Percentiles rank a stretch among this genome's conserved stretches.
phyloP scores from a whole-genome alignment of 1,139 yeast species.

The Candida neerlandica region DNA sequence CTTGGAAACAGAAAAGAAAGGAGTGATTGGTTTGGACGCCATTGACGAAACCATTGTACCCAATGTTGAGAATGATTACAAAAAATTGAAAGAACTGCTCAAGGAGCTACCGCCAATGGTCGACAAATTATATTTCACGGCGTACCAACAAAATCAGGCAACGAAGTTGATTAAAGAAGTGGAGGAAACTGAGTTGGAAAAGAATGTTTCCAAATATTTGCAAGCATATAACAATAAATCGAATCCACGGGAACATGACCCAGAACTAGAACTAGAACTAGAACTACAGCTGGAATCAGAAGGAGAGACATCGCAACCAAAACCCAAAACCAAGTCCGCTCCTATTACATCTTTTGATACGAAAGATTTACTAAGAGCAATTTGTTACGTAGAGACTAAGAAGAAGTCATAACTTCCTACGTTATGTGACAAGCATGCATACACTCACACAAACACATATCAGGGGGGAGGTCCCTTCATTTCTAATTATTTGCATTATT shows the following conservation, averaged over 20 bases:
- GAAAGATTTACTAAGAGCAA: conserved; percentile 24
- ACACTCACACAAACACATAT: neutral
- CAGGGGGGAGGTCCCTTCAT: neutral
- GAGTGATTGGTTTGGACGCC: conserved; percentile 9
- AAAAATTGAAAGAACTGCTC: conserved; percentile 20
- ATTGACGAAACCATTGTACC: conserved; percentile 14
- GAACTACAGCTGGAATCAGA: conserved; percentile 14
- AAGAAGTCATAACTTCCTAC: neutral
- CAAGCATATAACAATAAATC: conserved; percentile 22
- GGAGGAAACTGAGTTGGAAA: conserved; percentile 19
- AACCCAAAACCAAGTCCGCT: too few relatives aligned
- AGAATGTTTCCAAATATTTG: conserved; percentile 22
- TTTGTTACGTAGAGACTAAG: conserved; percentile 20
- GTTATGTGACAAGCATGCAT: neutral
- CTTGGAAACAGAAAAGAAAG: conserved; percentile 13
- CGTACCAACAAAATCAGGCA: conserved; percentile 26
- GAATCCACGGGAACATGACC: conserved; percentile 2
- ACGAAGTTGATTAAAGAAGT: conserved; percentile 23
- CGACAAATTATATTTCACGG: conserved; percentile 25
- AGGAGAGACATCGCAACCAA: conserved; percentile 5
- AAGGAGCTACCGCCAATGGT: conserved; percentile 20
- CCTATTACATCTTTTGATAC: conserved; percentile 14
- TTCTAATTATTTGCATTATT: conserved; percentile 2
- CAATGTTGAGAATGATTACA: conserved; percentile 13
- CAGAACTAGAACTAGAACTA: conserved; percentile 1